A percentile compares a stretch with the other conserved stretches of the same genome.
Evolutionary conservation across 1,139 yeast genomes (phyloP).

Genomic region (Lodderomyces elongisporus): DNA sequence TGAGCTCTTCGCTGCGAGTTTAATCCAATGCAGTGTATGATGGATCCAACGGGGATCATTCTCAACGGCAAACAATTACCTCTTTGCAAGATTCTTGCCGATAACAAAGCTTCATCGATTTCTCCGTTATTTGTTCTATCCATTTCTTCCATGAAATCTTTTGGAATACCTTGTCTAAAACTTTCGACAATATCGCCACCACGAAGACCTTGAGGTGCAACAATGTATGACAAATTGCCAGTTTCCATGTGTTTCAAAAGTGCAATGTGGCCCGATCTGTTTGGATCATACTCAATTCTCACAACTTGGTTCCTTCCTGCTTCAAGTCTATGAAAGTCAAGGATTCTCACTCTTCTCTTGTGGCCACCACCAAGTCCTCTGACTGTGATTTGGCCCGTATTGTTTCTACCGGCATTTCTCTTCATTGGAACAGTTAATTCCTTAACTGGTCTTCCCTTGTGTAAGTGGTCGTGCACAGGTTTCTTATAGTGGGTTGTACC

Average conservation of each 20-base stretch:
- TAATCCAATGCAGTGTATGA: slow-evolving; percentile 83
- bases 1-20: slow-evolving; percentile 78
- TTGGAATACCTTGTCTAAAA: slow-evolving; percentile 84
- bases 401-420: slow-evolving; percentile 83
- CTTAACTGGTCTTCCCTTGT: slow-evolving; percentile 77
- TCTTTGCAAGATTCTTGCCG: slow-evolving; percentile 81
- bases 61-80: slow-evolving; percentile 92
- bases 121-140: slow-evolving; percentile 57
- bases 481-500: slow-evolving; percentile 85
- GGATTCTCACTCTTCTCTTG: slow-evolving; percentile 75
- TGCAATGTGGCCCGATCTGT: slow-evolving; percentile 92
- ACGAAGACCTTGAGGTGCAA: slow-evolving; percentile 91
- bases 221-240: slow-evolving; percentile 66
- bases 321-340: slow-evolving; percentile 66
- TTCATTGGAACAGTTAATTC: slow-evolving; percentile 72
- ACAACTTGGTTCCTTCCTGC: slow-evolving; percentile 76
- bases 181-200: slow-evolving; percentile 89
- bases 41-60: slow-evolving; percentile 91
- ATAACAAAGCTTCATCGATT: slow-evolving; percentile 86
- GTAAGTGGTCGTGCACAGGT: slow-evolving; percentile 82
- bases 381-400: slow-evolving; percentile 81
- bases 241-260: slow-evolving; percentile 62
- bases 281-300: slow-evolving; percentile 94
- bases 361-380: slow-evolving; percentile 98
- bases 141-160: slow-evolving; percentile 69